Percentiles rank a stretch among this genome's conserved stretches.
These are phyloP conservation scores for Penicillium antarcticum DNA, from an alignment of 495 filamentous ascomycete species.

Conservation along the genomic window DNA sequence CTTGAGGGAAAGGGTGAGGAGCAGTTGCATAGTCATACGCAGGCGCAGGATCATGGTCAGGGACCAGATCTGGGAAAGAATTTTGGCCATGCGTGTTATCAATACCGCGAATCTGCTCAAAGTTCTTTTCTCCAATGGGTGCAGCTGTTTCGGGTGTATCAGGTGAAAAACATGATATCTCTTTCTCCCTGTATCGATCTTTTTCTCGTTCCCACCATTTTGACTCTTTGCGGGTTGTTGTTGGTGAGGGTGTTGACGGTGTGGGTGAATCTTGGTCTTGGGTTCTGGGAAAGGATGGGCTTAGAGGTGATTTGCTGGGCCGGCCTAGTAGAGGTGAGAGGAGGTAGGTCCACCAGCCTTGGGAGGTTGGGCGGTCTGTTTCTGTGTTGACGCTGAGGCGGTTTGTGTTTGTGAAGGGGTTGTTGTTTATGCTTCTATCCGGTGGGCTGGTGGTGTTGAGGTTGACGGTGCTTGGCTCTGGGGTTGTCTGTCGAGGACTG, in stretches of 20 bases:
- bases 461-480: conserved; percentile 11
- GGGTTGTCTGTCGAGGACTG: conserved; percentile 20
- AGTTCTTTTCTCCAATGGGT: conserved; percentile 10
- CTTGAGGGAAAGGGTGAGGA: too few species aligned
- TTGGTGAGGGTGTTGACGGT: conserved; percentile 27
- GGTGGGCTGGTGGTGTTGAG: conserved; percentile 7
- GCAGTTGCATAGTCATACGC: background rate
- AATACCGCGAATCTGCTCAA: conserved; percentile 13
- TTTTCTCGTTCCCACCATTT: conserved; percentile 33
- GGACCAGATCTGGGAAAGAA: background rate
- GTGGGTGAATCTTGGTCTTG: conserved; percentile 19
- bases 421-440: too few species aligned
- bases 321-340: conserved; percentile 67
- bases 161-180: conserved; percentile 38
- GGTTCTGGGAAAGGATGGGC: conserved; percentile 23
- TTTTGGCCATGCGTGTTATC: background rate
- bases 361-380: conserved; percentile 52
- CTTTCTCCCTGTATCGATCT: conserved; percentile 24
- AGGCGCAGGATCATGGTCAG: background rate
- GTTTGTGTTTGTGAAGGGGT: background rate
- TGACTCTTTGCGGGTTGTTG: background rate
- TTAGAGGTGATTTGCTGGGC: conserved; percentile 32
- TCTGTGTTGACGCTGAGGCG: conserved; percentile 41
- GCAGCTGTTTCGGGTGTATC: conserved; percentile 18
- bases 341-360: conserved; percentile 87